Percentiles rank a stretch among this genome's conserved stretches.
Evolutionary conservation across 2,329 filamentous ascomycete genomes (phyloP).

Genomic region (Pestalotiopsis sp.): DNA sequence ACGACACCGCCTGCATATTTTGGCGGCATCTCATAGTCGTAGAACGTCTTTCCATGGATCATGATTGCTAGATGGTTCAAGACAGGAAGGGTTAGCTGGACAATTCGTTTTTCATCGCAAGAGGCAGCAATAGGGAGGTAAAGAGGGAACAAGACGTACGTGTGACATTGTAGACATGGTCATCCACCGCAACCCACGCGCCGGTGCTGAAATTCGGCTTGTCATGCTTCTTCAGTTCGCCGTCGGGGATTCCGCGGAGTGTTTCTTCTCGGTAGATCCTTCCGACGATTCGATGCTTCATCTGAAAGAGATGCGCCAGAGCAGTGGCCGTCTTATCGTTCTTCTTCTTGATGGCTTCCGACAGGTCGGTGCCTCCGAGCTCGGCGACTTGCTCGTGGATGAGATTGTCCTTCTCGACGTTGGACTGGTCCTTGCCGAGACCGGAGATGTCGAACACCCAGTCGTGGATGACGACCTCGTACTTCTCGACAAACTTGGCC

Average conservation of each 20-base stretch:
- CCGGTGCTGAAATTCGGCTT: slow-evolving; percentile 2
- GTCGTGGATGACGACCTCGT: slow-evolving; percentile 20
- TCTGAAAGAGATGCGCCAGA: slow-evolving; percentile 13
- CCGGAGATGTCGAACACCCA: slow-evolving; percentile 23
- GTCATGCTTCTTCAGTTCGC: slow-evolving; percentile 17
- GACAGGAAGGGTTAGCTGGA: neutral
- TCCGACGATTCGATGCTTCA: slow-evolving; percentile 18
- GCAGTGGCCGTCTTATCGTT: neutral
- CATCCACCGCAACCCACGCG: slow-evolving; percentile 15
- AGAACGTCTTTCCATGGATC: slow-evolving; percentile 10
- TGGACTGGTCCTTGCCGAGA: slow-evolving; percentile 11
- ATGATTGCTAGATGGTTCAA: slow-evolving; percentile 10
- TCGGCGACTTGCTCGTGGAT: slow-evolving; percentile 5
- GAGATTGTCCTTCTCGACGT: neutral
- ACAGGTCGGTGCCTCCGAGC: slow-evolving; percentile 15
- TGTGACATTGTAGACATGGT: slow-evolving; percentile 18
- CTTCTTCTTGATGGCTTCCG: neutral
- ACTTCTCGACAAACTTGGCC: slow-evolving; percentile 3
- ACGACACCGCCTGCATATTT: slow-evolving; percentile 9
- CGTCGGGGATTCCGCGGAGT: slow-evolving; percentile 13
- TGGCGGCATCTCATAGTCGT: slow-evolving; percentile 4
- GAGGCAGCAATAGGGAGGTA: neutral
- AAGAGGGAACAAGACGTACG: slow-evolving; percentile 10
- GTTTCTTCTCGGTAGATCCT: neutral
- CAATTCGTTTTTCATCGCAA: neutral